A percentile compares a stretch with the other conserved stretches of the same genome.
Conservation (phyloP, 805 yeast genomes). For the Kodamaea restingae region DNA sequence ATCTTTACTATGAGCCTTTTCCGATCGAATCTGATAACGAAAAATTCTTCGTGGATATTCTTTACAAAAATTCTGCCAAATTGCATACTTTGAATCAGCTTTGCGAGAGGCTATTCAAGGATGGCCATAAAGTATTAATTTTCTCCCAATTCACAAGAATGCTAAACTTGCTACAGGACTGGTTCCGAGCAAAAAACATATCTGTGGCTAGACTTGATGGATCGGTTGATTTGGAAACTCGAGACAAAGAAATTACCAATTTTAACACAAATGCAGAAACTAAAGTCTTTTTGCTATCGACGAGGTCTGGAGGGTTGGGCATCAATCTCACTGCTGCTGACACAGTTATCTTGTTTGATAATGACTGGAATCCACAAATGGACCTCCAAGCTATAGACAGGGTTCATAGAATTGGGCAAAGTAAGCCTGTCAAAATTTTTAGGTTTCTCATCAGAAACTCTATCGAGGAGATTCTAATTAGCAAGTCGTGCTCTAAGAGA, state of each 20-base stretch:
- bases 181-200: conserved; percentile 50
- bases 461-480: conserved; percentile 76
- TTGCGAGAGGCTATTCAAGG: conserved; percentile 43
- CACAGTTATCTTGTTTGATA: conserved; percentile 83
- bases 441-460: conserved; percentile 75
- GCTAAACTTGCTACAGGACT: conserved; percentile 78
- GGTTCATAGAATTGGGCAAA: conserved; percentile 91
- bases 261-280: conserved; percentile 35
- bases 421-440: conserved; percentile 74
- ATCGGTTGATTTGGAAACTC: conserved; percentile 54
- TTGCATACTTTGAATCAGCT: conserved; percentile 66
- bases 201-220: conserved; percentile 72
- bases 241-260: conserved; percentile 57
- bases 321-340: conserved; percentile 84
- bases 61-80: conserved; percentile 65
- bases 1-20: conserved; percentile 75
- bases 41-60: conserved; percentile 23
- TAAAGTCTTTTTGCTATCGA: conserved; percentile 69
- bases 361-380: conserved; percentile 97
- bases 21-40: conserved; percentile 35
- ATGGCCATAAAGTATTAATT: conserved; percentile 67
- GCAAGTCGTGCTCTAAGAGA: conserved; percentile 76
- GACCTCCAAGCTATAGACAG: conserved; percentile 96
- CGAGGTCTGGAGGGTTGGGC: conserved; percentile 95
- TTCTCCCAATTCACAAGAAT: conserved; percentile 84